Evolutionary conservation across 2,329 filamentous ascomycete species (phyloP).

Genomic region (Dactylonectria macrodidyma): DNA sequence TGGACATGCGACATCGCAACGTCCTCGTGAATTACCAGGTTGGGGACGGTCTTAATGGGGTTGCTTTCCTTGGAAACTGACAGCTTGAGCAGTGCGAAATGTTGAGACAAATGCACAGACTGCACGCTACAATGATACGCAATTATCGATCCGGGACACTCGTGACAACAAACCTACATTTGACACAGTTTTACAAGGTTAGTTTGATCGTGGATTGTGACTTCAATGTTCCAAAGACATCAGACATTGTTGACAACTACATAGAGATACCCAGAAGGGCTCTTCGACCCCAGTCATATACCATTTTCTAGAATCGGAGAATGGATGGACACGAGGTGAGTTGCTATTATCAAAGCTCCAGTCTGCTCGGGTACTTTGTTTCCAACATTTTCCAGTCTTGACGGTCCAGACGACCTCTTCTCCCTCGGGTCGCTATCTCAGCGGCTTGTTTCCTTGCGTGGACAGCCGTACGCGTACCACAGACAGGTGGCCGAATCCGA

Average conservation of each 20-base stretch:
- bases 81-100: slow-evolving; percentile 17
- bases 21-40: slow-evolving; percentile 27
- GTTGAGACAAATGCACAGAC: slow-evolving; percentile 30
- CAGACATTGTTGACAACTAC: no score
- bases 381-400: slow-evolving; percentile 21
- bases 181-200: slow-evolving; percentile 33
- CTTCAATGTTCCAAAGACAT: neutral
- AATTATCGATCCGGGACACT: slow-evolving; percentile 29
- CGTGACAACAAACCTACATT: slow-evolving; percentile 27
- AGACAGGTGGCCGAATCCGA: neutral
- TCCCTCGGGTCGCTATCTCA: slow-evolving; percentile 12
- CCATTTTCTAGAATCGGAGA: slow-evolving; percentile 21
- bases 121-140: slow-evolving; percentile 28
- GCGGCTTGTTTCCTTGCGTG: slow-evolving; percentile 15
- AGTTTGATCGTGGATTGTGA: neutral
- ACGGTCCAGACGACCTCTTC: slow-evolving; percentile 31
- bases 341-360: neutral
- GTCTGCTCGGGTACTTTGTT: no score
- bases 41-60: no score
- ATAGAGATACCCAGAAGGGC: slow-evolving; percentile 26
- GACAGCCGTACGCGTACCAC: slow-evolving; percentile 22
- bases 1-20: slow-evolving; percentile 23
- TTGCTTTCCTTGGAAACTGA: neutral
- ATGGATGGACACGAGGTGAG: slow-evolving; percentile 29
- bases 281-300: slow-evolving; percentile 31